Conservation (phyloP, 495 filamentous ascomycete species). For the Hypomontagnella submonticulosa region DNA sequence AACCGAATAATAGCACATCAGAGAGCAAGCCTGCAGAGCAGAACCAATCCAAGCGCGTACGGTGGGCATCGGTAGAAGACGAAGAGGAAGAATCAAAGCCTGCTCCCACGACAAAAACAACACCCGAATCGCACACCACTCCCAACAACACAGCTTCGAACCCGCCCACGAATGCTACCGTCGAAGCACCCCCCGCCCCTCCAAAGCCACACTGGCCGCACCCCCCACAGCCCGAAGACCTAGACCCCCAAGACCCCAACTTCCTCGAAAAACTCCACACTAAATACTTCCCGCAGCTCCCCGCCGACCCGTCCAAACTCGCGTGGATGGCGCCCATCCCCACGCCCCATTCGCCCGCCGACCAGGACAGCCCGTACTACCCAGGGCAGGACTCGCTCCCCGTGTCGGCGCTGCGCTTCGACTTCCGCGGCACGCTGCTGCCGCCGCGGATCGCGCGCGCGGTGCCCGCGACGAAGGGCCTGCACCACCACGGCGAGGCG, state of each 20-base stretch:
- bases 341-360: slow-evolving; percentile 63
- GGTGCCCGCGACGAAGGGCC: slow-evolving; percentile 77
- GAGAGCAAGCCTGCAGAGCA: not conserved
- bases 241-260: slow-evolving; percentile 82
- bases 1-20: slow-evolving; percentile 18
- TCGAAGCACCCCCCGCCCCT: slow-evolving; percentile 37
- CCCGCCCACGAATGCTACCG: slow-evolving; percentile 51
- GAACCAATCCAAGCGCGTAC: slow-evolving; percentile 27
- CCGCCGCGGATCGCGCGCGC: slow-evolving; percentile 76
- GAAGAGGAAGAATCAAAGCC: slow-evolving; percentile 31
- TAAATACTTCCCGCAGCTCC: slow-evolving; percentile 91
- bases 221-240: slow-evolving; percentile 63
- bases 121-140: slow-evolving; percentile 16
- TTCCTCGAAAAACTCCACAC: slow-evolving; percentile 86
- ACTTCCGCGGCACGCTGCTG: slow-evolving; percentile 81
- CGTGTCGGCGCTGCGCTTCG: slow-evolving; percentile 86
- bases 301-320: slow-evolving; percentile 83
- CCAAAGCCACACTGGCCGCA: slow-evolving; percentile 54
- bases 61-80: slow-evolving; percentile 35
- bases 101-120: not conserved
- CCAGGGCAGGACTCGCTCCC: slow-evolving; percentile 75
- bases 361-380: slow-evolving; percentile 80
- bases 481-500: slow-evolving; percentile 94
- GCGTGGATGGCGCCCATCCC: slow-evolving; percentile 87
- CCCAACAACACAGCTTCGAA: slow-evolving; percentile 40